A percentile compares a stretch with the other conserved stretches of the same genome.
Conservation (phyloP, 176 grass and related monocot species). For the Paspalum vaginatum region DNA sequence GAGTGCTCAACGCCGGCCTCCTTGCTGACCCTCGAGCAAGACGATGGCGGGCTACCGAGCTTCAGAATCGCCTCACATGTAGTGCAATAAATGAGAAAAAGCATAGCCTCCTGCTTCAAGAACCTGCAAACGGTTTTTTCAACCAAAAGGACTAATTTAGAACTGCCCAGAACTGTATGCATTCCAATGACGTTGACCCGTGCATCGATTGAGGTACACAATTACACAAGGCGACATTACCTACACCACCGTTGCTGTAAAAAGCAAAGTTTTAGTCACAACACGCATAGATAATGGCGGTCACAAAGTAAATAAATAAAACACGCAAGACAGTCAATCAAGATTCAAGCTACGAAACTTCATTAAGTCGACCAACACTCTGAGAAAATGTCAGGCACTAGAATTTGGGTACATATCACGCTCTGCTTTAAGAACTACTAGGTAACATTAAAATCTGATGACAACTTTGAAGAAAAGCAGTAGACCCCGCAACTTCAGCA, state of each 20-base stretch:
- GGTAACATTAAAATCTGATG: slow-evolving; percentile 1
- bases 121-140: too few relatives aligned
- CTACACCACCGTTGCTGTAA: background rate
- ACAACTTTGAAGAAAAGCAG: slow-evolving; percentile 17
- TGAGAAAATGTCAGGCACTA: slow-evolving; percentile 10
- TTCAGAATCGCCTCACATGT: too few relatives aligned
- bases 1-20: too few relatives aligned
- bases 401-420: slow-evolving; percentile 39
- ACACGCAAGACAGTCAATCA: background rate
- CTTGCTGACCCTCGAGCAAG: too few relatives aligned
- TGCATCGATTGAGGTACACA: too few relatives aligned
- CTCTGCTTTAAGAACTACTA: slow-evolving; percentile 43
- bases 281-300: background rate
- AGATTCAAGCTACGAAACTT: slow-evolving; percentile 36
- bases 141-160: too few relatives aligned
- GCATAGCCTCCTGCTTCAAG: too few relatives aligned
- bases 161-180: too few relatives aligned
- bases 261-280: background rate
- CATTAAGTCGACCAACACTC: slow-evolving; percentile 1
- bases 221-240: too few relatives aligned
- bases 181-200: too few relatives aligned
- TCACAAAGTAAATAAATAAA: background rate
- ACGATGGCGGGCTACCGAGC: too few relatives aligned
- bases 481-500: slow-evolving; percentile 13
- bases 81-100: too few relatives aligned